These are phyloP conservation scores for Sporisorium exsertum DNA, from an alignment of 1,284 basidiomycete genomes.

Conservation along the genomic window DNA sequence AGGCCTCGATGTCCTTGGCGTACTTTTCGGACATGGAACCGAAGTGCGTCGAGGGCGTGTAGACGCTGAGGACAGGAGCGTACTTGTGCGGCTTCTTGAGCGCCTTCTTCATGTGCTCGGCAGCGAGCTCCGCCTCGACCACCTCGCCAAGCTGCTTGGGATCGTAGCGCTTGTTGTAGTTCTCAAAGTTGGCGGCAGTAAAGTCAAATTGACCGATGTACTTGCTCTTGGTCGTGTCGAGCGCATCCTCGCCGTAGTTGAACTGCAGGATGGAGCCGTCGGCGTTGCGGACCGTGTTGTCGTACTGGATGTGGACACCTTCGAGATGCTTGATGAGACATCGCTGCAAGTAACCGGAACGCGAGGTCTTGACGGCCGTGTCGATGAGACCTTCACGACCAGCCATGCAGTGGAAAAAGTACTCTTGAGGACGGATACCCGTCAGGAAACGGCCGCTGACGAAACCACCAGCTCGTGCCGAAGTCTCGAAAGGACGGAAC, in stretches of 20 bases:
- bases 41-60: constrained; percentile 82
- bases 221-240: constrained; percentile 88
- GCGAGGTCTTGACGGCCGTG: constrained; percentile 98
- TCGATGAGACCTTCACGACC: constrained; percentile 99
- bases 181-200: constrained; percentile 85
- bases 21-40: constrained; percentile 95
- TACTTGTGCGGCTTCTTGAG: constrained; percentile 83
- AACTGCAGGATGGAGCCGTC: constrained; percentile 96
- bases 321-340: constrained; percentile 99
- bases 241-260: constrained; percentile 93
- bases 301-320: constrained; percentile 95
- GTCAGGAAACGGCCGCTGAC: constrained; percentile 99
- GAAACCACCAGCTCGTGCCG: constrained; percentile 97
- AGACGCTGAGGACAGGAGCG: constrained; percentile 81
- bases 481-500: constrained; percentile 96
- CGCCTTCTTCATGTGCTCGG: constrained; percentile 86
- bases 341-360: constrained; percentile 97
- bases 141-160: constrained; percentile 75
- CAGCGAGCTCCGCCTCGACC: constrained; percentile 79
- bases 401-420: constrained; percentile 99
- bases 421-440: constrained; percentile 97
- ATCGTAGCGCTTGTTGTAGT: constrained; percentile 79
- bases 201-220: constrained; percentile 87
- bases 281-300: constrained; percentile 95
- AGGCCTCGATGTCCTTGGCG: constrained; percentile 82